A percentile compares a stretch with the other conserved stretches of the same genome.
Evolutionary conservation across 257 asterid genomes (phyloP).

Genomic region (Buddleja alternifolia): DNA sequence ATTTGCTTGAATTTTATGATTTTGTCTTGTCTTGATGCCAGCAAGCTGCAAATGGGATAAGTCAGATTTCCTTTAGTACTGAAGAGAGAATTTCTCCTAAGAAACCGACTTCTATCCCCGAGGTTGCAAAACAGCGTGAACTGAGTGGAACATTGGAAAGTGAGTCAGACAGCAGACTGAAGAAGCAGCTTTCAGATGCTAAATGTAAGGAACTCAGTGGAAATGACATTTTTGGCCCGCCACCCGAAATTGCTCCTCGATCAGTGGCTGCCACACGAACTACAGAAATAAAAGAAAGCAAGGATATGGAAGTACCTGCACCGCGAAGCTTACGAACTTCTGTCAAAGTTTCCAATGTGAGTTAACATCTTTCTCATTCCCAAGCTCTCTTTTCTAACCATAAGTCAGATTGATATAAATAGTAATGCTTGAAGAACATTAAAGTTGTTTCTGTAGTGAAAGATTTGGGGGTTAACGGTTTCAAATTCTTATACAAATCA

Average conservation of each 20-base stretch:
- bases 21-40: constrained; percentile 29
- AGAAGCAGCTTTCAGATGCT: constrained; percentile 75
- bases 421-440: background rate
- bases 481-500: too few species aligned
- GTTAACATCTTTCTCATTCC: constrained; percentile 26
- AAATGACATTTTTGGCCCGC: constrained; percentile 88
- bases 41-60: constrained; percentile 91
- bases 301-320: constrained; percentile 74
- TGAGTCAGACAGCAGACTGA: constrained; percentile 56
- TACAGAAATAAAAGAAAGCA: constrained; percentile 60
- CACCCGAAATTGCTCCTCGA: constrained; percentile 65
- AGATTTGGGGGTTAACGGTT: too few species aligned
- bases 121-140: constrained; percentile 93
- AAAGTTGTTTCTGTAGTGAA: too few species aligned
- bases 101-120: constrained; percentile 77
- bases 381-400: background rate
- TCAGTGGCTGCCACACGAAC: constrained; percentile 63
- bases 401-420: background rate
- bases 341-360: constrained; percentile 88
- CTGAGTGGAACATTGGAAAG: constrained; percentile 80
- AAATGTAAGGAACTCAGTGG: constrained; percentile 89
- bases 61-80: constrained; percentile 90
- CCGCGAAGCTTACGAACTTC: constrained; percentile 84
- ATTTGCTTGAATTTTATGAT: background rate
- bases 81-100: constrained; percentile 84